phyloP scores from a whole-genome alignment of 2,329 filamentous ascomycete genomes.

The Aspergillus pseudoviridinutans region DNA sequence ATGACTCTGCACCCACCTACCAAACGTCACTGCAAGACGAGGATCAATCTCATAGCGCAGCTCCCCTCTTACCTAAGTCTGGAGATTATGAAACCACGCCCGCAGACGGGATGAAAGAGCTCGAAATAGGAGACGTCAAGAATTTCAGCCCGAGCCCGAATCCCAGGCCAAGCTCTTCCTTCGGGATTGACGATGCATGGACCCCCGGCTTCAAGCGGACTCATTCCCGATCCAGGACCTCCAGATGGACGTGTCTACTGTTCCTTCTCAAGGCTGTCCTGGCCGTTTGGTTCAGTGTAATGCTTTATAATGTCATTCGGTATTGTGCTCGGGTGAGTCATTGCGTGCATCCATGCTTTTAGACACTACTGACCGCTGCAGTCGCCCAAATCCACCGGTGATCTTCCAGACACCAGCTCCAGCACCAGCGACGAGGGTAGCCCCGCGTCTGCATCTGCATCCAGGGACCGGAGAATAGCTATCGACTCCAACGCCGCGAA shows the following conservation, averaged over 20 bases:
- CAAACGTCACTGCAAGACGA: background rate
- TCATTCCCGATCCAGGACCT: background rate
- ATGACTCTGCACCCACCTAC: background rate
- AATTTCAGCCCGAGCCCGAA: background rate
- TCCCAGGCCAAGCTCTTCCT: background rate
- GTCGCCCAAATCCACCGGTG: background rate
- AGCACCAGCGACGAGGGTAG: too few relatives aligned
- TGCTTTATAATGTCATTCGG: background rate
- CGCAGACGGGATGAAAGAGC: background rate
- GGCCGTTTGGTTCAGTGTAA: background rate
- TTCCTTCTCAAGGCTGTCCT: background rate
- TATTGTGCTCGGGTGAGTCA: background rate
- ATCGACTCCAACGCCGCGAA: constrained; percentile 11
- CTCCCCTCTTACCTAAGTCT: background rate
- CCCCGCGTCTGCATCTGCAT: background rate
- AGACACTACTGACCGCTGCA: background rate
- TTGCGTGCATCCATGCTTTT: background rate
- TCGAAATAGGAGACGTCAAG: background rate
- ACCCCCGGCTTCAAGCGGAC: background rate
- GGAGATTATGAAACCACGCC: background rate
- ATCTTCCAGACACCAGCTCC: background rate
- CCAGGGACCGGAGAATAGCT: constrained; percentile 12
- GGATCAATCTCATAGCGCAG: background rate
- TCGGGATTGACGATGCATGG: background rate
- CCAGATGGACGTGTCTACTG: background rate